Base-by-base conservation (phyloP, 2,329 filamentous ascomycete species). In the Epichloe coenophiala region DNA sequence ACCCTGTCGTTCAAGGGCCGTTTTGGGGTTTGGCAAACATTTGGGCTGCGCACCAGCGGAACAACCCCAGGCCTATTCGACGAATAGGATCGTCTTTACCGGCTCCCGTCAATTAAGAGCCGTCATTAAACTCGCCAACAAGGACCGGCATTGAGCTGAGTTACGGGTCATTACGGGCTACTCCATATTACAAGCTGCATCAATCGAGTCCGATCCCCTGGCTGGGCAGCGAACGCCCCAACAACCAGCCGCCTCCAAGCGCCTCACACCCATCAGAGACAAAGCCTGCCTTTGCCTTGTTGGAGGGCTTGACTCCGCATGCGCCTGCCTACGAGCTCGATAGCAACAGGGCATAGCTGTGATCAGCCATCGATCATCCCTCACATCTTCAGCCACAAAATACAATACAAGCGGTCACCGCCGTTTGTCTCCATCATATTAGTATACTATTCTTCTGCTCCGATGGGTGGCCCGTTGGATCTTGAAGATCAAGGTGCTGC, bases 401-500 rank as follows among this genome's bases (percentile, higher is more conserved):
- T 31, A 47, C 43, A 42, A 37, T 31, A 44, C 43, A 42, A 46
- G 42, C 45, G 9, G 45, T 46, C 17, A 23, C 27, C 6, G 17
- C 17, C 17, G 17, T 27, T 33, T 21, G 12, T 31, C 15, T 3
- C 5, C 11, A 17, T n/a, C 19, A 21, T 31, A 27, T 27, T 8
- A 27, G 27, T 27, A 27, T 7, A 36, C 33, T 5, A 8, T 12
- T 21, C 47, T 17, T 45, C 45, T 49, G 36, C 27, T 41, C 19
- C 19, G 42, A 60, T 60, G 57, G 53, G 49, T 21, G 54, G 53
- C 35, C 46, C 48, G 21, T 12, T 50, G 44, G 45, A 51, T 23
- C 31, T n/a, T 19, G 47, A 54, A 33, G 51, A 55, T 39, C 44
- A 48, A 27, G 56, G 56, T 44, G 54, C 55, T 23, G 54, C 56